Conservation (phyloP, 768 basidiomycete species). For the Cystofilobasidium bisporidii region DNA sequence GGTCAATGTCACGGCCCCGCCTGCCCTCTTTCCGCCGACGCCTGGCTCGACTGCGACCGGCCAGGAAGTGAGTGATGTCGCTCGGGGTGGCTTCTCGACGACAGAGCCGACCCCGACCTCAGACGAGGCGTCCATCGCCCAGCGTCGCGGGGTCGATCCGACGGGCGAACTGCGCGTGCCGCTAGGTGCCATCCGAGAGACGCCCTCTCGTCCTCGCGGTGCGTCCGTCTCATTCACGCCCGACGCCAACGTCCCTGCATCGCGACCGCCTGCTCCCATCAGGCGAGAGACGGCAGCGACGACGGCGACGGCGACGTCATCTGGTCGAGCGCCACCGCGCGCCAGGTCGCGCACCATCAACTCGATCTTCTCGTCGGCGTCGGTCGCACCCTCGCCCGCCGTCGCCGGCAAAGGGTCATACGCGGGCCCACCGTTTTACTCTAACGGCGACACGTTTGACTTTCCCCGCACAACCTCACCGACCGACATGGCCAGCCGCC, state of each 20-base stretch:
- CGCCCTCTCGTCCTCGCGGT: no score
- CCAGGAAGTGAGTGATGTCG: not conserved
- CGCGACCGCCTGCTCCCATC: no score
- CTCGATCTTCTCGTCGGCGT: slow-evolving; percentile 15
- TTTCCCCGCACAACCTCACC: not conserved
- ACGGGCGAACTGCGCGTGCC: no score
- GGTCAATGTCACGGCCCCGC: not conserved
- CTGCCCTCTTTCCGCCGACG: not conserved
- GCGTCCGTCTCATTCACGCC: no score
- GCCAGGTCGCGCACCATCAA: slow-evolving; percentile 24
- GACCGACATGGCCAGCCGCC: not conserved
- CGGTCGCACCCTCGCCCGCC: not conserved
- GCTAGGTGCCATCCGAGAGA: no score
- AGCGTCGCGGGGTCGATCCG: no score
- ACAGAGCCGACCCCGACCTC: no score
- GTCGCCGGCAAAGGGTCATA: not conserved
- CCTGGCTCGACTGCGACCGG: not conserved
- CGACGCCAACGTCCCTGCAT: no score
- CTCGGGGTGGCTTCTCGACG: not conserved
- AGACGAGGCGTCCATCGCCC: no score
- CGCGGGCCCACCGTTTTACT: not conserved
- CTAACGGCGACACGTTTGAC: not conserved
- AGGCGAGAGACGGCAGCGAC: no score
- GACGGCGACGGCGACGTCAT: no score
- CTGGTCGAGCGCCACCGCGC: not conserved